phyloP scores from a whole-genome alignment of 192 early-diverging fungal genomes.

The Entomortierella beljakovae region DNA sequence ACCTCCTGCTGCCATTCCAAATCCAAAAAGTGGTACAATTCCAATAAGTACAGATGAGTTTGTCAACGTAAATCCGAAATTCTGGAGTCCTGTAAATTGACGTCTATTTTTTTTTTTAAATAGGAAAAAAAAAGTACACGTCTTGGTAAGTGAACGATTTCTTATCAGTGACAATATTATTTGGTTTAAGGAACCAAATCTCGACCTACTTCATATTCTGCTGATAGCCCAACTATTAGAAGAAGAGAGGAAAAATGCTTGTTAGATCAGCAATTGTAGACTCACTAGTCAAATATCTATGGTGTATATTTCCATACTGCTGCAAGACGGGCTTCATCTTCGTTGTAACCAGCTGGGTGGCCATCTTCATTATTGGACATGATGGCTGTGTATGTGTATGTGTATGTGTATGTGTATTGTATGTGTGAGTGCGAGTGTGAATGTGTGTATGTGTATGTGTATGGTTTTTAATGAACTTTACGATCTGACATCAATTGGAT shows the following conservation, averaged over 20 bases:
- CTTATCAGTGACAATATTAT: not conserved
- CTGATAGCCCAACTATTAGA: conserved; percentile 41
- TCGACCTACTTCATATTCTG: conserved; percentile 50
- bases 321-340: conserved; percentile 50
- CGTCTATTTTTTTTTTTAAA: conserved; percentile 13
- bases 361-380: conserved; percentile 48
- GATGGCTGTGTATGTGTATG: too few species aligned
- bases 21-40: conserved; percentile 55
- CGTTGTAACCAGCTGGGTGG: conserved; percentile 38
- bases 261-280: not conserved
- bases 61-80: conserved; percentile 51
- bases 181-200: not conserved
- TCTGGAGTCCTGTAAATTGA: conserved; percentile 51
- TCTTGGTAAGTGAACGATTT: not conserved
- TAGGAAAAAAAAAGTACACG: not conserved
- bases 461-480: not conserved
- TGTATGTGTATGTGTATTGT: not conserved
- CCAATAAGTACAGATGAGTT: conserved; percentile 50
- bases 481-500: not conserved
- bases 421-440: too few species aligned
- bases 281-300: too few species aligned
- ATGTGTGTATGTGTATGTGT: not conserved
- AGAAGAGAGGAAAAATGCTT: not conserved
- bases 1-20: conserved; percentile 60
- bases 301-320: conserved; percentile 2